phyloP scores from a whole-genome alignment of 2,329 filamentous ascomycete genomes.

The Cladosporium sp. region DNA sequence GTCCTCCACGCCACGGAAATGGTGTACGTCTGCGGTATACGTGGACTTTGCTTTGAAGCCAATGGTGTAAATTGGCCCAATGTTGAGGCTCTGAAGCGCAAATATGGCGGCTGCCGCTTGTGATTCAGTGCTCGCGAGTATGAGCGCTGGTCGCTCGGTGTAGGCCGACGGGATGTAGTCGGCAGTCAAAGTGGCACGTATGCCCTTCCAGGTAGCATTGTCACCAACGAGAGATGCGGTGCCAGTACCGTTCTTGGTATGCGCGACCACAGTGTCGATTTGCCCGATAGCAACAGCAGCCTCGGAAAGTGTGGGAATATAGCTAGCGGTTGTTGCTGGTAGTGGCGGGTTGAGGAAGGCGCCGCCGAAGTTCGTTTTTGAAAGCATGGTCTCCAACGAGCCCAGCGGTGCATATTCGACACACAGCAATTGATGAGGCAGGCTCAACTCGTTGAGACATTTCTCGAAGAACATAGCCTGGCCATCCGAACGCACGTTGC shows the following conservation, averaged over 20 bases:
- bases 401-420: slow-evolving; percentile 69
- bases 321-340: slow-evolving; percentile 51
- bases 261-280: slow-evolving; percentile 76
- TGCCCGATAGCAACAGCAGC: slow-evolving; percentile 77
- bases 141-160: slow-evolving; percentile 70
- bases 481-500: slow-evolving; percentile 68
- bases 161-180: slow-evolving; percentile 84
- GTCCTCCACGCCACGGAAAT: slow-evolving; percentile 70
- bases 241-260: slow-evolving; percentile 30
- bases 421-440: slow-evolving; percentile 78
- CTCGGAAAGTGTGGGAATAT: slow-evolving; percentile 68
- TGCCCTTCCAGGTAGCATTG: slow-evolving; percentile 83
- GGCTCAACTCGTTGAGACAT: slow-evolving; percentile 62
- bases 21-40: slow-evolving; percentile 65
- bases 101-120: slow-evolving; percentile 79
- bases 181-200: slow-evolving; percentile 75
- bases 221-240: slow-evolving; percentile 65
- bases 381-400: slow-evolving; percentile 69
- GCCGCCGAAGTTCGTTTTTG: slow-evolving; percentile 75
- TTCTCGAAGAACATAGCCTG: slow-evolving; percentile 83
- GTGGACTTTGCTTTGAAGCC: slow-evolving; percentile 66
- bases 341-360: slow-evolving; percentile 77
- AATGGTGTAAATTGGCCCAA: slow-evolving; percentile 80
- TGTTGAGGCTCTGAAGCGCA: slow-evolving; percentile 71
- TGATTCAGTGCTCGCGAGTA: slow-evolving; percentile 70